phyloP scores from a whole-genome alignment of 345 rosid genomes.

The Pistacia atlantica region DNA sequence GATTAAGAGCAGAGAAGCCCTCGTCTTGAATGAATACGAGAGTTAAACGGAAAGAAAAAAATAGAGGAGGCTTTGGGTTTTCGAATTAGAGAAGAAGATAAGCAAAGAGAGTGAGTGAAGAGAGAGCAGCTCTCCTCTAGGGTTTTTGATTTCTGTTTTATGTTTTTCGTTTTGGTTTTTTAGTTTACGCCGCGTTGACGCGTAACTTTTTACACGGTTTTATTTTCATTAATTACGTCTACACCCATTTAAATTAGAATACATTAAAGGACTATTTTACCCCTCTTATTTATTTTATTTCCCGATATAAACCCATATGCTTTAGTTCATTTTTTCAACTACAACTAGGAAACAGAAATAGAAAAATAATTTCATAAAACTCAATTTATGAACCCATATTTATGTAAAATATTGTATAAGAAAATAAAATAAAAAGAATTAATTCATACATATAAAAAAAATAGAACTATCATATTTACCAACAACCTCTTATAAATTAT shows the following conservation, averaged over 20 bases:
- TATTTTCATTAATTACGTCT: not conserved
- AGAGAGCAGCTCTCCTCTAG: not conserved
- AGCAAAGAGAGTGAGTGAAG: not conserved
- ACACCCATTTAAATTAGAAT: not conserved
- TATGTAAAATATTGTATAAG: too few relatives aligned
- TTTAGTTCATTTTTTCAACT: too few relatives aligned
- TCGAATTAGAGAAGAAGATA: not conserved
- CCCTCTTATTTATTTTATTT: too few relatives aligned
- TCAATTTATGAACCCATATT: too few relatives aligned
- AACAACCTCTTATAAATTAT: too few relatives aligned
- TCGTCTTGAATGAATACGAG: not conserved
- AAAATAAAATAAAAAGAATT: too few relatives aligned
- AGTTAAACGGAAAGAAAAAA: not conserved
- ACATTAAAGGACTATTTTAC: too few relatives aligned
- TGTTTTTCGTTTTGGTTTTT: not conserved
- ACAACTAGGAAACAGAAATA: not conserved
- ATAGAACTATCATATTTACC: too few relatives aligned
- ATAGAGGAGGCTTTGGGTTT: not conserved
- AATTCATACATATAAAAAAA: too few relatives aligned
- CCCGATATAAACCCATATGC: too few relatives aligned
- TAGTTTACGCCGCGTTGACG: not conserved
- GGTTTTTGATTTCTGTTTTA: constrained; percentile 3
- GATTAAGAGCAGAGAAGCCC: not conserved
- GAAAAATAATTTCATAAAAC: too few relatives aligned
- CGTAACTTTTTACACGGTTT: not conserved